These are phyloP conservation scores for Fraxinus latifolia DNA, from an alignment of 305 asterid genomes.

Conservation along the genomic window DNA sequence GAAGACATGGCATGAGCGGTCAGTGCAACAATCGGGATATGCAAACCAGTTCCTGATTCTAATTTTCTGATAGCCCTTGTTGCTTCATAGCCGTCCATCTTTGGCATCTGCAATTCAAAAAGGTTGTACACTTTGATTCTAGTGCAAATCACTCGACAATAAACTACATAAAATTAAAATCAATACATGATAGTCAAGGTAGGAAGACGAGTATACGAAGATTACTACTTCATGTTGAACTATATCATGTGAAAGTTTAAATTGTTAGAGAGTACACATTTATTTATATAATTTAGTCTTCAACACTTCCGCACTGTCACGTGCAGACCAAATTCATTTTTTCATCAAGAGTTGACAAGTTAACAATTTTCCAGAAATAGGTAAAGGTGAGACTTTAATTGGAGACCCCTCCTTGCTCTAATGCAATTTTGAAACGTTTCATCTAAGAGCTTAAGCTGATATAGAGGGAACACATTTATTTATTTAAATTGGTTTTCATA, in stretches of 20 bases:
- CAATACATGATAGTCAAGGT: background rate
- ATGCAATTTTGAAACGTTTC: background rate
- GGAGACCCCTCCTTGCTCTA: background rate
- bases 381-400: background rate
- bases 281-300: background rate
- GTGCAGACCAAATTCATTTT: background rate
- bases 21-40: conserved; percentile 84
- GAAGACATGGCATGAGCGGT: conserved; percentile 98
- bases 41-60: conserved; percentile 51
- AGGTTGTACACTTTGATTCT: background rate
- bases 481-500: background rate
- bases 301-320: background rate
- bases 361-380: background rate
- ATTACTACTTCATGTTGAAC: background rate
- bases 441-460: background rate
- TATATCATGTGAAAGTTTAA: background rate
- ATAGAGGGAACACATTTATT: background rate
- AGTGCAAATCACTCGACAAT: background rate
- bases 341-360: background rate
- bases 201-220: background rate
- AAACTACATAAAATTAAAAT: background rate
- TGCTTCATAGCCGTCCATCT: conserved; percentile 98
- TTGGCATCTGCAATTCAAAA: conserved; percentile 64
- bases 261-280: background rate
- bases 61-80: conserved; percentile 72